Conservation (phyloP, 495 filamentous ascomycete species). For the Aspergillus carlsbadensis region DNA sequence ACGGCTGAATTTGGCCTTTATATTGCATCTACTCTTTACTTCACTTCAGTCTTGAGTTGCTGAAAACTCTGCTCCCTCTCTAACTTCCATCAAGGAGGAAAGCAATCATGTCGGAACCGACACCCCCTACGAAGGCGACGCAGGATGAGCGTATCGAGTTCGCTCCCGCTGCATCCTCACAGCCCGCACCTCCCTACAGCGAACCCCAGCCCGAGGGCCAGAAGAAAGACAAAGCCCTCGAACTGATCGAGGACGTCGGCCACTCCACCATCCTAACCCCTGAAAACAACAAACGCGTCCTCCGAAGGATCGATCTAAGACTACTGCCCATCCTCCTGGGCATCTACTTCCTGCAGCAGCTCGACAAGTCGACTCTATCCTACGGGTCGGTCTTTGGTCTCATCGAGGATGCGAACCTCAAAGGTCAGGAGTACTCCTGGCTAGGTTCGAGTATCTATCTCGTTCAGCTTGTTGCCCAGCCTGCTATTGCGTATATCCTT, state of each 20-base stretch:
- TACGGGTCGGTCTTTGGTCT: slow-evolving; percentile 55
- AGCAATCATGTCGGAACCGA: slow-evolving; percentile 24
- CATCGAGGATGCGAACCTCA: slow-evolving; percentile 41
- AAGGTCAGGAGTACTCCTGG: slow-evolving; percentile 54
- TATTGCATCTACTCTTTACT: neutral
- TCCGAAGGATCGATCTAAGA: slow-evolving; percentile 53
- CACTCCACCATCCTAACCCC: slow-evolving; percentile 44
- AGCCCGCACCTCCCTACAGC: neutral
- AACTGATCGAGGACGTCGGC: slow-evolving; percentile 42
- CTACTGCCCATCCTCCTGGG: slow-evolving; percentile 49
- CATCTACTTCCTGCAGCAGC: slow-evolving; percentile 51
- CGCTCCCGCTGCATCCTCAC: slow-evolving; percentile 6
- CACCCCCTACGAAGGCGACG: slow-evolving; percentile 19
- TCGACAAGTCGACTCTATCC: slow-evolving; percentile 58
- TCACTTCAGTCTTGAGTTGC: neutral
- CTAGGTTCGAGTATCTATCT: slow-evolving; percentile 50
- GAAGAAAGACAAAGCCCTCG: slow-evolving; percentile 43
- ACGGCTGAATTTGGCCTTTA: slow-evolving; percentile 1
- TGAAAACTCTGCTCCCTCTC: neutral
- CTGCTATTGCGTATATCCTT: slow-evolving; percentile 36
- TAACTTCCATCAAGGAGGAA: neutral
- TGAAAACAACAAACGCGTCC: slow-evolving; percentile 52
- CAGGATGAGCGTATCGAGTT: slow-evolving; percentile 42
- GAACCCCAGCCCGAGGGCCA: slow-evolving; percentile 1
- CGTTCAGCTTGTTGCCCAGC: slow-evolving; percentile 49